Evolutionary conservation across 371 early-diverging fungal species (phyloP).

Genomic region (Catenaria anguillulae): DNA sequence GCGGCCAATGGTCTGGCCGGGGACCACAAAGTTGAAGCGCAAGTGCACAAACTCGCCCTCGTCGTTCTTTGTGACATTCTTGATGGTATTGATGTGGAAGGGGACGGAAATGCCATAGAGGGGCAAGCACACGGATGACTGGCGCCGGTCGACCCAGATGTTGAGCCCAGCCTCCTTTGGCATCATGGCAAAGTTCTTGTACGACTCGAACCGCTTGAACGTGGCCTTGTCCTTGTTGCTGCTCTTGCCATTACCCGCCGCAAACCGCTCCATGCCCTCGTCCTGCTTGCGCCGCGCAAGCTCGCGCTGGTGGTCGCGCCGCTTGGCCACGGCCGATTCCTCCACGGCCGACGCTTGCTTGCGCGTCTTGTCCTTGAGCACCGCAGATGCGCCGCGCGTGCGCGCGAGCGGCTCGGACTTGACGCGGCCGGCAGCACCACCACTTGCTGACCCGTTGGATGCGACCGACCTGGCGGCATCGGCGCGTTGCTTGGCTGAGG

Average conservation of each 20-base stretch:
- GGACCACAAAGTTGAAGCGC: slow-evolving; percentile 92
- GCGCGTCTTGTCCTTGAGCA: slow-evolving; percentile 1
- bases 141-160: slow-evolving; percentile 82
- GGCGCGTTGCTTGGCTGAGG: slow-evolving; percentile 10
- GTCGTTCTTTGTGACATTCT: slow-evolving; percentile 88
- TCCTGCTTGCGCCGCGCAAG: slow-evolving; percentile 53
- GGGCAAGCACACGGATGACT: slow-evolving; percentile 84
- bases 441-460: no score
- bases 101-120: slow-evolving; percentile 96
- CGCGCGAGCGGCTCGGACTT: slow-evolving; percentile 42
- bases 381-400: slow-evolving; percentile 32
- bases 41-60: slow-evolving; percentile 90
- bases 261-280: slow-evolving; percentile 64
- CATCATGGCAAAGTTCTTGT: slow-evolving; percentile 69
- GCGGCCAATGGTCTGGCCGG: slow-evolving; percentile 80
- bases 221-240: slow-evolving; percentile 48
- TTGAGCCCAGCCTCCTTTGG: slow-evolving; percentile 53
- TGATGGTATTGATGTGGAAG: slow-evolving; percentile 95
- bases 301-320: slow-evolving; percentile 76
- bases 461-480: no score
- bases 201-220: slow-evolving; percentile 83
- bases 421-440: background rate
- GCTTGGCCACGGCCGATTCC: slow-evolving; percentile 55
- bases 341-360: slow-evolving; percentile 23
- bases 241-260: slow-evolving; percentile 24